These are phyloP conservation scores for Chaetothyriales sp. DNA, from an alignment of 2,329 filamentous ascomycete genomes.

Conservation along the genomic window DNA sequence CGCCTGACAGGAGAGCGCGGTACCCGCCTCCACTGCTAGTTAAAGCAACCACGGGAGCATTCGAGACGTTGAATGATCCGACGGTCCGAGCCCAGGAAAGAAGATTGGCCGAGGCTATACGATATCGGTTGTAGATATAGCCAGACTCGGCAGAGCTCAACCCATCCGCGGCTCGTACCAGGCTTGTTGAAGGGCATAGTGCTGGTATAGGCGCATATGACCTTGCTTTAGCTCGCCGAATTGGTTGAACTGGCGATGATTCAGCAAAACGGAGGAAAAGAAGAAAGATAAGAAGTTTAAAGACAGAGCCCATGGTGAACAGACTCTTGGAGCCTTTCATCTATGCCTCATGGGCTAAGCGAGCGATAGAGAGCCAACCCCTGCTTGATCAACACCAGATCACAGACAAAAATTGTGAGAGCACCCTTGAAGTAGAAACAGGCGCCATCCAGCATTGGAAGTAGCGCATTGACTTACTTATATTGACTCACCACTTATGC, in stretches of 20 bases:
- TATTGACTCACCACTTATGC: too few relatives aligned
- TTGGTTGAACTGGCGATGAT: slow-evolving; percentile 1
- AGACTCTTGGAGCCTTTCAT: background rate
- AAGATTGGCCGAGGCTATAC: slow-evolving; percentile 25
- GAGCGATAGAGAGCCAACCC: too few relatives aligned
- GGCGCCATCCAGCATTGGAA: too few relatives aligned
- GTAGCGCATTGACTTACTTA: too few relatives aligned
- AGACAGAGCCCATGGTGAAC: background rate
- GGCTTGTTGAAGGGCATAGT: slow-evolving; percentile 25
- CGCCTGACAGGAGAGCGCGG: slow-evolving; percentile 25
- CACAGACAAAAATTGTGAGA: too few relatives aligned
- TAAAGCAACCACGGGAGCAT: slow-evolving; percentile 28
- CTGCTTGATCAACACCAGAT: too few relatives aligned
- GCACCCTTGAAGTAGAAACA: too few relatives aligned
- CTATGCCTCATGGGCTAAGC: background rate
- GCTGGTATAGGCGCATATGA: slow-evolving; percentile 24
- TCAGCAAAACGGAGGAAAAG: background rate
- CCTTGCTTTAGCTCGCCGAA: slow-evolving; percentile 3
- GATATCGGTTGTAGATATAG: slow-evolving; percentile 27
- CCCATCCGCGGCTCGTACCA: slow-evolving; percentile 25
- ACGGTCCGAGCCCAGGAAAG: slow-evolving; percentile 25
- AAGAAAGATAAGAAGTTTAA: background rate
- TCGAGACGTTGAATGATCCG: background rate
- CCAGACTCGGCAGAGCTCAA: slow-evolving; percentile 24
- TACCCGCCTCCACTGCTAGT: slow-evolving; percentile 31